These are phyloP conservation scores for Eutrema yunnanense DNA, from an alignment of 345 rosid genomes.

Conservation along the genomic window DNA sequence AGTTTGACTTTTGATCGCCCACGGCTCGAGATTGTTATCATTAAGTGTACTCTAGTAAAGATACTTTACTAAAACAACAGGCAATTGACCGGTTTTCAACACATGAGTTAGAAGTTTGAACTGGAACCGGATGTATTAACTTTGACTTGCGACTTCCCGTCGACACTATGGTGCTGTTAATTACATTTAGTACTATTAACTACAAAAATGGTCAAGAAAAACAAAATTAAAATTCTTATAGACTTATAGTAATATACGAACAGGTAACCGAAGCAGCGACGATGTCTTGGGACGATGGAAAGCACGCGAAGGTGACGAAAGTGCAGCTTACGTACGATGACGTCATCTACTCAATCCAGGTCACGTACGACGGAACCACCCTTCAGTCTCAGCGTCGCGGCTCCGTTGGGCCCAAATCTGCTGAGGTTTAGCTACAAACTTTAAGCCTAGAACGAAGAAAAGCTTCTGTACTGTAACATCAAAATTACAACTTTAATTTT, in stretches of 20 bases:
- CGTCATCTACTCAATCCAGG: conserved; percentile 25
- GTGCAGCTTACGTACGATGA: conserved; percentile 27
- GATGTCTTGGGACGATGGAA: conserved; percentile 33
- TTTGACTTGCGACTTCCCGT: background rate
- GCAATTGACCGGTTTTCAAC: background rate
- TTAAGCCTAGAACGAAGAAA: no score
- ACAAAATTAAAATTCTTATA: no score
- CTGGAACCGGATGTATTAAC: background rate
- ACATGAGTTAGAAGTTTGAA: background rate
- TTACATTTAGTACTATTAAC: background rate
- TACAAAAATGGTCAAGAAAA: background rate
- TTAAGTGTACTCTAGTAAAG: background rate
- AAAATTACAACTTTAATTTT: background rate
- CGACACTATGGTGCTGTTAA: background rate
- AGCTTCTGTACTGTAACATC: background rate
- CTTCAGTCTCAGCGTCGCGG: conserved; percentile 28
- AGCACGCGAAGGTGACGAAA: conserved; percentile 26
- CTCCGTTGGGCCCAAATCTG: conserved; percentile 19
- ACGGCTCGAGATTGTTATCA: background rate
- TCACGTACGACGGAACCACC: conserved; percentile 22
- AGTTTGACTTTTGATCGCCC: background rate
- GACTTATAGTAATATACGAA: background rate
- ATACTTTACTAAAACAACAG: background rate
- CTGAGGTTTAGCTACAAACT: conserved; percentile 5
- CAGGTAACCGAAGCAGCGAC: background rate